These are phyloP conservation scores for Gnomoniopsis smithogilvyi DNA, from an alignment of 2,329 filamentous ascomycete species.

Conservation along the genomic window DNA sequence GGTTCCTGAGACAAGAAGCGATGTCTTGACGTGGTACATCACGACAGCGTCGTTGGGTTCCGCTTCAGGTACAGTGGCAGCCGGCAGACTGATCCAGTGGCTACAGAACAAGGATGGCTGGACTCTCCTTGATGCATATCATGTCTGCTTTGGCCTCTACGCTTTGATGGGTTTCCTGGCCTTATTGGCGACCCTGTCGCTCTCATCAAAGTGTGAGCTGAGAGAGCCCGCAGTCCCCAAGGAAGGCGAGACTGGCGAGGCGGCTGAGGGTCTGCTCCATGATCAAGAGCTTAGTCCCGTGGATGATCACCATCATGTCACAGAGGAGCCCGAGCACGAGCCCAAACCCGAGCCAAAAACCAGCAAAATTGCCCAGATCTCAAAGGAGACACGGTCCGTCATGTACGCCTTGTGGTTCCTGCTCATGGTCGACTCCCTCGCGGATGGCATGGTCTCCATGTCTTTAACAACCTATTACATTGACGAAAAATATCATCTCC, in stretches of 20 bases:
- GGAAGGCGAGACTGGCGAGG: slow-evolving; percentile 18
- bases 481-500: slow-evolving; percentile 50
- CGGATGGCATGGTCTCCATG: slow-evolving; percentile 62
- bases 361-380: slow-evolving; percentile 51
- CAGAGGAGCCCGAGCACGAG: slow-evolving; percentile 19
- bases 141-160: slow-evolving; percentile 58
- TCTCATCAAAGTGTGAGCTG: slow-evolving; percentile 53
- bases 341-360: slow-evolving; percentile 21
- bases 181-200: slow-evolving; percentile 38
- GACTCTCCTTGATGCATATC: slow-evolving; percentile 50
- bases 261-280: slow-evolving; percentile 24
- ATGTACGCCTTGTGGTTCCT: slow-evolving; percentile 66
- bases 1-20: slow-evolving; percentile 47
- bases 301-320: slow-evolving; percentile 7
- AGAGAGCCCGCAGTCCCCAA: slow-evolving; percentile 22
- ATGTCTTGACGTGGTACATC: slow-evolving; percentile 67
- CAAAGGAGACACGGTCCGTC: slow-evolving; percentile 50
- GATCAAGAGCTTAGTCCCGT: slow-evolving; percentile 15
- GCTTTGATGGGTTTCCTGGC: slow-evolving; percentile 52
- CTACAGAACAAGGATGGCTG: slow-evolving; percentile 43
- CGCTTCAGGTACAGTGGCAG: slow-evolving; percentile 48
- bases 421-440: slow-evolving; percentile 60
- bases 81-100: slow-evolving; percentile 48
- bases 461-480: slow-evolving; percentile 58
- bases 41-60: slow-evolving; percentile 54